Base-by-base conservation (phyloP, 2,329 filamentous ascomycete genomes). In the Pseudogymnoascus destructans region DNA sequence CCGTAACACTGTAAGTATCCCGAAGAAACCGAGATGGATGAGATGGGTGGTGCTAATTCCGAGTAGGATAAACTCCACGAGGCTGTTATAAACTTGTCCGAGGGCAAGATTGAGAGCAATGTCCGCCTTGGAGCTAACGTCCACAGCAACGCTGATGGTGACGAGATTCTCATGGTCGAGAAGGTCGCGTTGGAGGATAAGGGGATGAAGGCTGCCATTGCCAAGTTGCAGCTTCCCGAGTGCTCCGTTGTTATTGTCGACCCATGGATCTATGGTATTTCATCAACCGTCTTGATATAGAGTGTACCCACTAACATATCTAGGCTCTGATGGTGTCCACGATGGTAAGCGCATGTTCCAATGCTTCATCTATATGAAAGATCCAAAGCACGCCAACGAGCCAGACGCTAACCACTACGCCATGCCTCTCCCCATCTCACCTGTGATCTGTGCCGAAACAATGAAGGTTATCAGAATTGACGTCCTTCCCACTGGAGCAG, bases 381-480 rank as follows among this genome's bases (percentile, higher is more conserved):
- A 85, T 62, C 81, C 82, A 2, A 70, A 73, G 27, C 83, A 86
- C 65, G 64, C 79, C 0, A 67, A 71, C 5, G 79, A 85, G 64
- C 69, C 71, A n/a, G 84, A 88, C 65, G 79, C 79, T 40, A 86
- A 85, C 65, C 82, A 87, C 67, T 87, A 87, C 65, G 80, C 84
- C 0, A 77, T 85, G 63, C 84, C 84, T 0, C 72, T 86, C 1
- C 75, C 79, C n/a, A 81, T 69, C 49, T 85, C 81, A 1, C 84
- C 84, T 0, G 84, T 87, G 17, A 73, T 89, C 40, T 81, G 82
- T 66, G 78, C 77, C 0, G 75, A 77, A 38, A 81, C 76, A 1
- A 78, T 80, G 71, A 80, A 84, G 65, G 76, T 89, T 35, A 76
- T 86, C 49, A 79, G 85, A 9, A 85, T 89, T 62, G 85, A 89